phyloP scores from a whole-genome alignment of 108 stramenopile species.

The Parmales sp. region DNA sequence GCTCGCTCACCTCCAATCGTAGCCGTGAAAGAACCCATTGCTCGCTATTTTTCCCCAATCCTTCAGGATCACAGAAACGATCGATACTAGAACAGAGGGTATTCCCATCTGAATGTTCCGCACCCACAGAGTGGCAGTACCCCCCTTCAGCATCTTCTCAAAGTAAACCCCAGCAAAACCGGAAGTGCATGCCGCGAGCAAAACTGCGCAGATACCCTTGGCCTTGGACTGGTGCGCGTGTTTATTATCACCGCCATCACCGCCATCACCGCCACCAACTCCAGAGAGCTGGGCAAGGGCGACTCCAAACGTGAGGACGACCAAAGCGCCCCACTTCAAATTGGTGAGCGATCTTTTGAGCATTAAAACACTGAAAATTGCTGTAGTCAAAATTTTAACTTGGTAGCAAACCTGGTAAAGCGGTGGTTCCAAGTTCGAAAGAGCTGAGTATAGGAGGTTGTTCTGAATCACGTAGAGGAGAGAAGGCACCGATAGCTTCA shows the following conservation, averaged over 20 bases:
- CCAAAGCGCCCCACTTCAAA: slow-evolving; percentile 69
- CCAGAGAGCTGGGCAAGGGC: slow-evolving; percentile 77
- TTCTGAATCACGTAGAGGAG: slow-evolving; percentile 93
- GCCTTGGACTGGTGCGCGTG: background rate
- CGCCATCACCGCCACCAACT: slow-evolving; percentile 22
- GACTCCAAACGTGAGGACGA: slow-evolving; percentile 83
- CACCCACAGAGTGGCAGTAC: slow-evolving; percentile 75
- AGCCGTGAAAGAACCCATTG: slow-evolving; percentile 81
- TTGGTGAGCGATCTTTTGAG: slow-evolving; percentile 58
- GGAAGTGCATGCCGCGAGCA: slow-evolving; percentile 84
- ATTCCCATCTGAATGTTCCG: slow-evolving; percentile 96
- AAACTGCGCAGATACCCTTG: slow-evolving; percentile 76
- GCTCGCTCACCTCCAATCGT: background rate
- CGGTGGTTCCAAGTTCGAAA: slow-evolving; percentile 83
- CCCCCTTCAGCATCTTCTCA: slow-evolving; percentile 89
- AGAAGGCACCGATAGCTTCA: slow-evolving; percentile 89
- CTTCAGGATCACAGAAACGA: slow-evolving; percentile 54
- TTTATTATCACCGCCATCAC: background rate
- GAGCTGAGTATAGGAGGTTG: slow-evolving; percentile 90
- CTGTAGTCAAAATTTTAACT: slow-evolving; percentile 96
- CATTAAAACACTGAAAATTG: slow-evolving; percentile 83
- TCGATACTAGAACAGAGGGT: slow-evolving; percentile 69
- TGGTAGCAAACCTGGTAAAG: slow-evolving; percentile 97
- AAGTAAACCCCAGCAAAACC: slow-evolving; percentile 96
- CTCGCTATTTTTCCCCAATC: slow-evolving; percentile 42